A percentile compares a stretch with the other conserved stretches of the same genome.
Evolutionary conservation across 1,284 basidiomycete species (phyloP).

Genomic region (Puccinia coronata): DNA sequence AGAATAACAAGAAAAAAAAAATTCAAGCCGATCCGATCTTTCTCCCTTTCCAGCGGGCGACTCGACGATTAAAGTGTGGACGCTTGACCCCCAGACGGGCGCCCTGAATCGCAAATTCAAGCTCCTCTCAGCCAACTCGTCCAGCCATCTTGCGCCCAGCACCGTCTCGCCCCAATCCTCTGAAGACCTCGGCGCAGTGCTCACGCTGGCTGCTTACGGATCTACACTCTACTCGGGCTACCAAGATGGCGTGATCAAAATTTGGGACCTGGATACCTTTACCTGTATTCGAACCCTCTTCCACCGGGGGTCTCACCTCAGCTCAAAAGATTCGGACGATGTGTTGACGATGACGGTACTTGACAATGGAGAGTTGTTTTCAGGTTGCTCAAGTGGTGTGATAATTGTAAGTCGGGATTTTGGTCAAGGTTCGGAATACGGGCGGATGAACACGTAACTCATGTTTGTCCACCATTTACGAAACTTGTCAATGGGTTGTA

Average conservation of each 20-base stretch:
- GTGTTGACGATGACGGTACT: slow-evolving; percentile 44
- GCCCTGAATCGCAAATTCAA: slow-evolving; percentile 23
- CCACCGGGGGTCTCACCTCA: slow-evolving; percentile 31
- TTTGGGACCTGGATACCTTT: slow-evolving; percentile 50
- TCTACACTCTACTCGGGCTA: slow-evolving; percentile 48
- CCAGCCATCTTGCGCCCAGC: slow-evolving; percentile 10
- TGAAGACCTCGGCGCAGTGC: slow-evolving; percentile 47
- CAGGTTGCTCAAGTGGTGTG: slow-evolving; percentile 45
- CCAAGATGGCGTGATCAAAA: slow-evolving; percentile 49
- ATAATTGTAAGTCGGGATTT: slow-evolving; percentile 34
- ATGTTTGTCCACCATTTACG: not conserved
- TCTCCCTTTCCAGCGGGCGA: slow-evolving; percentile 40
- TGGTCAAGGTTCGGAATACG: not conserved
- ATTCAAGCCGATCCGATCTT: not conserved
- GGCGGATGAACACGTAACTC: not conserved
- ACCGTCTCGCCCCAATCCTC: not conserved
- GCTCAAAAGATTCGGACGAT: slow-evolving; percentile 39
- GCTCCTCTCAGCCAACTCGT: slow-evolving; percentile 6
- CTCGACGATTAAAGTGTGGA: slow-evolving; percentile 49
- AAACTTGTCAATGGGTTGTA: not conserved
- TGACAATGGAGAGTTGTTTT: slow-evolving; percentile 50
- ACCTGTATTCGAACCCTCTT: slow-evolving; percentile 50
- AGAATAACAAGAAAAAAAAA: not conserved
- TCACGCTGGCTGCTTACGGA: slow-evolving; percentile 32
- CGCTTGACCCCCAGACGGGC: slow-evolving; percentile 35